These are phyloP conservation scores for Trametes punicea DNA, from an alignment of 768 basidiomycete genomes.

Conservation along the genomic window DNA sequence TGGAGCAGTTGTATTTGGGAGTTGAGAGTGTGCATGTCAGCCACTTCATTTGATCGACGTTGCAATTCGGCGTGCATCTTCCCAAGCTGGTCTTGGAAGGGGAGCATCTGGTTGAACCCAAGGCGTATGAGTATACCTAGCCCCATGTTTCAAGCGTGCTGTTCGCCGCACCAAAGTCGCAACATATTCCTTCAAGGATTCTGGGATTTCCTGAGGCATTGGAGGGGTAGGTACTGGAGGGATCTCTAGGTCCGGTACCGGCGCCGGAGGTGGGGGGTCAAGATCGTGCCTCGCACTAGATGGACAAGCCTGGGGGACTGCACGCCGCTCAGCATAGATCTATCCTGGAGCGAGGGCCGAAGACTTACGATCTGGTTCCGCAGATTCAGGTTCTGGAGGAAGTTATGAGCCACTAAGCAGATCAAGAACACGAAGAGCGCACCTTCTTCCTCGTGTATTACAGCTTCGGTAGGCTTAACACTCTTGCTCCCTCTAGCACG, in stretches of 20 bases:
- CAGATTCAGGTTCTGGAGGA: conserved; percentile 10
- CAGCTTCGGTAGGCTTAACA: conserved; percentile 49
- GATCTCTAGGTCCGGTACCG: background rate
- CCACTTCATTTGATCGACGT: conserved; percentile 35
- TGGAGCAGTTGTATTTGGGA: conserved; percentile 37
- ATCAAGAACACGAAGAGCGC: background rate
- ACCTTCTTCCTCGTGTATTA: conserved; percentile 49
- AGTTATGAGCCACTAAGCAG: background rate
- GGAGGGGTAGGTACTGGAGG: background rate
- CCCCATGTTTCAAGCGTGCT: no score
- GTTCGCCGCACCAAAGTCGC: conserved; percentile 3
- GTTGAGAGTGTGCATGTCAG: conserved; percentile 35
- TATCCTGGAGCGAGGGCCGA: background rate
- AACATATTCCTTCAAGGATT: background rate
- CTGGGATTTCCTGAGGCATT: background rate
- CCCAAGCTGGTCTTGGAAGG: conserved; percentile 40
- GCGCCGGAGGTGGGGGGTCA: background rate
- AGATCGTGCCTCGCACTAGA: conserved; percentile 25
- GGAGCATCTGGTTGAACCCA: conserved; percentile 30
- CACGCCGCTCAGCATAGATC: background rate
- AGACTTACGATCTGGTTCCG: background rate
- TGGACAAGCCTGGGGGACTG: conserved; percentile 26
- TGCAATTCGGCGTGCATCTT: conserved; percentile 45
- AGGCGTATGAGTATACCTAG: no score
- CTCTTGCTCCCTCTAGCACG: conserved; percentile 50